phyloP scores from a whole-genome alignment of 768 basidiomycete genomes.

The Leucocoprinus birnbaumii region DNA sequence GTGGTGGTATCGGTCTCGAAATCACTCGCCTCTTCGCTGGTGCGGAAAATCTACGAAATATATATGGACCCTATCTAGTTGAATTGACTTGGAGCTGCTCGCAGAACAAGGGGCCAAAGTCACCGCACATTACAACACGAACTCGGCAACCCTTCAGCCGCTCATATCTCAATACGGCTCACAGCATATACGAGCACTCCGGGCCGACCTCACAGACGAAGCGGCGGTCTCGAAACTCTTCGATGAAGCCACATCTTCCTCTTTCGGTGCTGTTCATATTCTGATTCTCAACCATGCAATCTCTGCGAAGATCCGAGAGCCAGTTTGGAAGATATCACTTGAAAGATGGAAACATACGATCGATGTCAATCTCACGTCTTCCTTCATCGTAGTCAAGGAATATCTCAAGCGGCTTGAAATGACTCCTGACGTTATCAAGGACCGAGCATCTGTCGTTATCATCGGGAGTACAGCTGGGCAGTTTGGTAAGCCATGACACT shows the following conservation, averaged over 20 bases:
- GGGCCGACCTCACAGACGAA: constrained; percentile 62
- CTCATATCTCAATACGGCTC: constrained; percentile 37
- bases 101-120: constrained; percentile 70
- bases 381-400: constrained; percentile 66
- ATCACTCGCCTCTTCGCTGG: constrained; percentile 56
- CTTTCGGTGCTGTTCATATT: constrained; percentile 54
- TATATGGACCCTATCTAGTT: no score
- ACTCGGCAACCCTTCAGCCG: constrained; percentile 35
- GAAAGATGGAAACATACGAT: constrained; percentile 64
- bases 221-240: constrained; percentile 51
- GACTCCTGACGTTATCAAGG: constrained; percentile 37
- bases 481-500: no score
- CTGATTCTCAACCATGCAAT: constrained; percentile 62
- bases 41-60: constrained; percentile 19
- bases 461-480: constrained; percentile 58
- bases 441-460: constrained; percentile 57
- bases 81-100: not conserved
- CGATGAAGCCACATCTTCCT: constrained; percentile 25
- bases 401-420: constrained; percentile 48
- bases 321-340: constrained; percentile 56
- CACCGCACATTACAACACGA: constrained; percentile 70
- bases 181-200: constrained; percentile 32
- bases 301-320: constrained; percentile 40
- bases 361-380: constrained; percentile 59
- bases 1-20: constrained; percentile 72